Evolutionary conservation across 768 basidiomycete species (phyloP).

Genomic region (Pisolithus albus): DNA sequence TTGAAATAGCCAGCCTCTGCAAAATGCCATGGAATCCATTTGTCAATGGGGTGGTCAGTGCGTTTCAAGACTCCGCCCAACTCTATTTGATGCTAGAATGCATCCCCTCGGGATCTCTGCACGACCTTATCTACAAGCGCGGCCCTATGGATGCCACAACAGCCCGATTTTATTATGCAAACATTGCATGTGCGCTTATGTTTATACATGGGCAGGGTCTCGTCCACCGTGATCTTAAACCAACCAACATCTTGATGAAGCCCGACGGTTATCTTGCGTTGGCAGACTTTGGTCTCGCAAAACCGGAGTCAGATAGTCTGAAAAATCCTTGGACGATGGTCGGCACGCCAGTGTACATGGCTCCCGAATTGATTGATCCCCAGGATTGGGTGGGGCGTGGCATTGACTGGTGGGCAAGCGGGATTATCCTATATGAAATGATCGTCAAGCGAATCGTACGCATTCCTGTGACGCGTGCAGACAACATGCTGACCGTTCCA

Average conservation of each 20-base stretch:
- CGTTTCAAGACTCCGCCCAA: slow-evolving; percentile 40
- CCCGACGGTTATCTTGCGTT: slow-evolving; percentile 49
- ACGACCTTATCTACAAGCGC: slow-evolving; percentile 27
- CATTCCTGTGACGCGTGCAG: slow-evolving; percentile 1
- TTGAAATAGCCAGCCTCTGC: slow-evolving; percentile 37
- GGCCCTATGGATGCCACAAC: slow-evolving; percentile 27
- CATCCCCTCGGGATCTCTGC: slow-evolving; percentile 39
- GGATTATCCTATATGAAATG: slow-evolving; percentile 49
- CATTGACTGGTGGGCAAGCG: slow-evolving; percentile 53
- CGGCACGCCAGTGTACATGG: slow-evolving; percentile 44
- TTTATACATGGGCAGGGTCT: slow-evolving; percentile 41
- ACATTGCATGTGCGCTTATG: slow-evolving; percentile 43
- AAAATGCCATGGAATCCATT: slow-evolving; percentile 50
- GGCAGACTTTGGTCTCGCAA: slow-evolving; percentile 45
- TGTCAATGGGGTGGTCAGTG: slow-evolving; percentile 38
- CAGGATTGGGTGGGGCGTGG: slow-evolving; percentile 21
- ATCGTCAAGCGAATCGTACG: slow-evolving; percentile 31
- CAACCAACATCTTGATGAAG: slow-evolving; percentile 51
- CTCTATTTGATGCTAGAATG: slow-evolving; percentile 48
- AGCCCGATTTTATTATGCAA: slow-evolving; percentile 48
- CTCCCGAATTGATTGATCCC: slow-evolving; percentile 38
- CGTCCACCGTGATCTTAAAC: slow-evolving; percentile 52
- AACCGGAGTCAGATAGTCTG: slow-evolving; percentile 11
- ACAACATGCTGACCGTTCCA: neutral
- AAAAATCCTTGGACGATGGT: slow-evolving; percentile 29